Conservation (phyloP, 345 rosid species). For the Psidium friedrichsthalianum region DNA sequence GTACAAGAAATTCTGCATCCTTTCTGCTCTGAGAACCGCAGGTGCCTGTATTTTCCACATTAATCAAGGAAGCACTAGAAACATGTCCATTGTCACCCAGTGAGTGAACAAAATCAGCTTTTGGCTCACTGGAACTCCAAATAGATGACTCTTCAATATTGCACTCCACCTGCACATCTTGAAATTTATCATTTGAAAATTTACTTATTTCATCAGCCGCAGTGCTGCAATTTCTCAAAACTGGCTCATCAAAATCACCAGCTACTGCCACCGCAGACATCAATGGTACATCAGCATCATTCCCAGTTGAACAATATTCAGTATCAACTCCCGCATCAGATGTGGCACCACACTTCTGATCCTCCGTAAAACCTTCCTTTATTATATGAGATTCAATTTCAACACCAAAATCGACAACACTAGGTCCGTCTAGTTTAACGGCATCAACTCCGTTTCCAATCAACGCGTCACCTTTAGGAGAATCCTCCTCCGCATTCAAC, state of each 20-base stretch:
- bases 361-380: not conserved
- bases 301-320: not conserved
- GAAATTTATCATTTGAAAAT: not conserved
- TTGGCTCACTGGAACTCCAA: not conserved
- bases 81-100: not conserved
- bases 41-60: conserved; percentile 14
- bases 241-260: not conserved
- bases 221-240: not conserved
- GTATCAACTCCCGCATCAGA: not conserved
- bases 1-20: not conserved
- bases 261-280: not conserved
- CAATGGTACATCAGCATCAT: not conserved
- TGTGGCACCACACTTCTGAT: not conserved
- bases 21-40: not conserved
- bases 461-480: conserved; percentile 7
- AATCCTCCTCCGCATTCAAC: conserved; percentile 6
- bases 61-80: not conserved
- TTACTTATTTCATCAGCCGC: not conserved
- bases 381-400: not conserved
- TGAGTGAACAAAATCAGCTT: not conserved
- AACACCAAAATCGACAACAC: conserved; percentile 7
- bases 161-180: not conserved
- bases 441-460: conserved; percentile 9
- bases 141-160: not conserved
- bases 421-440: conserved; percentile 19